Evolutionary conservation across 441 rosid species (phyloP), one percentile per base, ranked within the genome.

Genomic region (Arabidopsis lyrata): DNA sequence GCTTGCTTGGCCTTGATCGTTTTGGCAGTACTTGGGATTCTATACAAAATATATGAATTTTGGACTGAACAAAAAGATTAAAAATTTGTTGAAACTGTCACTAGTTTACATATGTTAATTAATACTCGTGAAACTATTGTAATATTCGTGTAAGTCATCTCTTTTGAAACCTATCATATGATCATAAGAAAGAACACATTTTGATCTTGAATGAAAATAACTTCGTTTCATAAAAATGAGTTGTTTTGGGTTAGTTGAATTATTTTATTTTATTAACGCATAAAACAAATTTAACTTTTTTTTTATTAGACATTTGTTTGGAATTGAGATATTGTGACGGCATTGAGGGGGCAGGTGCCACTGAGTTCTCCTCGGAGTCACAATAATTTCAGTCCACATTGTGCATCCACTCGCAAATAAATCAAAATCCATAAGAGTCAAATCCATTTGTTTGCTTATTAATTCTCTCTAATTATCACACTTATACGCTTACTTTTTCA

Each of bases 311-410:
- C 39, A 16, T 24, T 16, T 64, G 11, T 22, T 18, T 63, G 29
- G 6, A 34, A 45, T 34, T 66, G 56, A n/a, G 73, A 74, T 41
- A 74, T 41, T 32, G 29, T 34, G 57, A 60, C 18, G 62, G 49
- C 39, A 8, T 3, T 13, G 16, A 64, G 52, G 73, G 14, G 50
- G 54, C 67, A 66, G 45, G 61, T 57, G 29, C 66, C 61, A 74
- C 53, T 29, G 29, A 49, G 62, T 20, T 59, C 11, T 67, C 68
- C 63, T 49, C 38, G 68, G 41, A 75, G 63, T 52, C 68, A 0
- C 77, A 31, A 60, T 45, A 68, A 60, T n/a, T 18, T 49, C 20
- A 29, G 68, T 52, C 72, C 63, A 74, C 74, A 66, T 59, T 67
- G 41, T 52, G 39, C 34, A 61, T 68, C 42, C n/a, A 75, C 41